Evolutionary conservation across 345 rosid species (phyloP), one percentile per base, ranked within the genome.

Genomic region (Citrus reticulata): DNA sequence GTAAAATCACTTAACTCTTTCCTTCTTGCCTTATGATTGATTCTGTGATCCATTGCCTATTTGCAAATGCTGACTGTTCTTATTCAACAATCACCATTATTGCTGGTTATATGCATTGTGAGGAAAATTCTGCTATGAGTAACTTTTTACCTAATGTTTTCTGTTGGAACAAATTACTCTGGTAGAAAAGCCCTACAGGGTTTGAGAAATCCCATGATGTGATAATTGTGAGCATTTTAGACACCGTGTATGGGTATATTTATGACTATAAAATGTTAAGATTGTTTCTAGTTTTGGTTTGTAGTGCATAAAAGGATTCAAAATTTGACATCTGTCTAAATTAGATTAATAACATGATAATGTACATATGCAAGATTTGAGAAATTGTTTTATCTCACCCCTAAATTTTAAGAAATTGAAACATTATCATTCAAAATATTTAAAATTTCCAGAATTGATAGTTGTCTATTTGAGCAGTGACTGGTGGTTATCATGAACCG

Each of bases 1-100:
- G 98, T 93, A 86, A 72, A 59, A 62, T 71, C 27, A 16, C 19
- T 59, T 5, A 58, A 35, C 67, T 34, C 60, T 65, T 61, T 70
- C 75, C 9, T 67, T 37, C 46, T 37, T n/a, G 22, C 49, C 2
- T 29, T 29, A 29, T 29, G 30, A 29, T 29, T 29, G 30, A 29
- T 29, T 29, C 30, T 29, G 30, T 29, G 30, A 29, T 29, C 30
- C 30, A 29, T 29, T 29, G 30, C 30, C 30, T 29, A 29, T 29
- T 29, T 29, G 30, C 30, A 29, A 27, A 27, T 27, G 29, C 29
- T 27, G 60, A 34, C 25, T 19, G 17, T 61, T 55, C 27, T 77
- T 63, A 49, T 1, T 37, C 35, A 34, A 34, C 35, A 34, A 34
- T 34, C 8, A 54, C 30, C 35, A 7, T 63, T 19, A 66, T 66